Conservation (phyloP, 2,329 filamentous ascomycete genomes). For the Rhynchosporium graminicola region DNA sequence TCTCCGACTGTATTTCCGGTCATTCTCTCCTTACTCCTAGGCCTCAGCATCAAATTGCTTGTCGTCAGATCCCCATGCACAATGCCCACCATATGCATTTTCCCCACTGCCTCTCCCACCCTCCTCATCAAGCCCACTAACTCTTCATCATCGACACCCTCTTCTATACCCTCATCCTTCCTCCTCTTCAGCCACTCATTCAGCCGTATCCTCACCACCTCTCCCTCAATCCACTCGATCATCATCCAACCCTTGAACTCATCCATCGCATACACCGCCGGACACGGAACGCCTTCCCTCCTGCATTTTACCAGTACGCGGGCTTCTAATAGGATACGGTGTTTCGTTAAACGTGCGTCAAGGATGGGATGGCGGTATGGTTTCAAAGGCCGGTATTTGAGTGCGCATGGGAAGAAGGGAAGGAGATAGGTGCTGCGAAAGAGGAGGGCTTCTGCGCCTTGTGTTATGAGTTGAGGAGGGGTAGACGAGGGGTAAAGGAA, state of each 20-base stretch:
- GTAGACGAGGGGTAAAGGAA: conserved; percentile 56
- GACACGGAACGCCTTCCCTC: conserved; percentile 78
- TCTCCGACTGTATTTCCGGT: conserved; percentile 30
- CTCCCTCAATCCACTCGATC: conserved; percentile 82
- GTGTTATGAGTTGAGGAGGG: conserved; percentile 72
- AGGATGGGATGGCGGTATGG: conserved; percentile 88
- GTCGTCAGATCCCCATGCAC: conserved; percentile 96
- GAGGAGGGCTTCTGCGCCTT: conserved; percentile 94
- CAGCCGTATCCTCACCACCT: conserved; percentile 67
- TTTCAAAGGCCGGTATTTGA: conserved; percentile 91
- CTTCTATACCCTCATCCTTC: conserved; percentile 36
- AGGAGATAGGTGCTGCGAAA: conserved; percentile 83
- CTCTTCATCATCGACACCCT: conserved; percentile 49
- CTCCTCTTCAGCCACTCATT: conserved; percentile 63
- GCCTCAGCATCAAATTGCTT: conserved; percentile 86
- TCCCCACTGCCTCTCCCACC: conserved; percentile 71
- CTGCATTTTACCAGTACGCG: conserved; percentile 78
- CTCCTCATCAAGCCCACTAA: conserved; percentile 65
- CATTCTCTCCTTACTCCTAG: conserved; percentile 21
- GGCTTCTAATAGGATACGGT: conserved; percentile 86
- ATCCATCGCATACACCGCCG: conserved; percentile 73
- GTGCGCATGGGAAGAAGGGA: conserved; percentile 67
- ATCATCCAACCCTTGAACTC: conserved; percentile 69
- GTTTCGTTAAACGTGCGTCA: conserved; percentile 81
- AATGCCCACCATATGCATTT: conserved; percentile 79